Evolutionary conservation across 495 filamentous ascomycete species (phyloP), one percentile per base, ranked within the genome.

Genomic region (Hamigera avellanea): DNA sequence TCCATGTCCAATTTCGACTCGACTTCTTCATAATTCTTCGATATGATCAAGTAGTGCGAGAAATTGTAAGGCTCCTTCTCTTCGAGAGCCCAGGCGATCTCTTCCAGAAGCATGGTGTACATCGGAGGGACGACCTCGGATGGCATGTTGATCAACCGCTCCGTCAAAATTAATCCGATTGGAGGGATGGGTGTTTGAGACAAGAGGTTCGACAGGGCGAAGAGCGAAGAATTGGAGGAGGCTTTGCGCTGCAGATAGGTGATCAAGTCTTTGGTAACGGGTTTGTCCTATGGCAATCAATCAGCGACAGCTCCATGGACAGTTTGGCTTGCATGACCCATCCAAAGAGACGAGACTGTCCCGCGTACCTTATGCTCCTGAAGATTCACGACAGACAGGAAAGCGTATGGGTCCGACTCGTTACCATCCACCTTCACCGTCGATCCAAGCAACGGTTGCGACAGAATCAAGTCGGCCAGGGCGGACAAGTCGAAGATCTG

Each of bases 341-440:
- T n/a, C n/a, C n/a, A n/a, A 26, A 26, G 25, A 26, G 25, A 26
- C 10, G 14, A 9, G n/a, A 1, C 21, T 14, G n/a, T n/a, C 14
- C 14, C 25, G 19, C 28, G 16, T 57, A 77, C 74, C 43, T 64
- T 68, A 60, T 95, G 87, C 48, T 86, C 81, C 23, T 78, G 69
- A 14, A 91, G 51, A 53, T 93, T 95, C 35, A 99, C 62, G 12
- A 91, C 83, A 0, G 87, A 91, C 35, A 96, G 65, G 54, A 99
- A 91, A 6, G 93, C 91, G 59, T 88, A 96, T 1, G 93, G 85
- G 52, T 99, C 93, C 34, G 78, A 80, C 57, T 93, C 86, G 47
- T 93, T 86, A 39, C 86, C 87, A 36, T 95, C 89, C 2, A 86
- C 81, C 56, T 99, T 99, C 39, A 96, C 84, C 1, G 89, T 95